Percentiles rank a stretch among this genome's conserved stretches.
phyloP scores from a whole-genome alignment of 305 asterid species.

The Fraxinus angustifolia region DNA sequence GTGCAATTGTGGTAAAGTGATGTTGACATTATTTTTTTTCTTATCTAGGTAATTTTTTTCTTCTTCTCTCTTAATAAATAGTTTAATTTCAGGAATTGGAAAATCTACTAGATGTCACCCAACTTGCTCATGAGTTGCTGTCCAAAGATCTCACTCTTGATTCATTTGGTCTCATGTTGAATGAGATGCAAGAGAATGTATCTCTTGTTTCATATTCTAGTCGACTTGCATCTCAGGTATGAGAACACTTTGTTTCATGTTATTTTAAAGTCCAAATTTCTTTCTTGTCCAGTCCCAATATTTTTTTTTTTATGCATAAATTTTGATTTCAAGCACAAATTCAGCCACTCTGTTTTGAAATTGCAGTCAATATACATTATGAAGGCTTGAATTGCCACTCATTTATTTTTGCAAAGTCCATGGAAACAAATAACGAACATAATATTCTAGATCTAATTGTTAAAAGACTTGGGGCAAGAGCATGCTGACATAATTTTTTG shows the following conservation, averaged over 20 bases:
- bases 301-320: neutral
- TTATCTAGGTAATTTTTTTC: conserved; percentile 15
- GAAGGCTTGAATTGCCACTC: neutral
- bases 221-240: conserved; percentile 96
- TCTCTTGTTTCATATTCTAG: conserved; percentile 97
- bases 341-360: neutral
- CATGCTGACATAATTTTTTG: neutral
- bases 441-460: neutral
- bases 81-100: conserved; percentile 76
- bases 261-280: neutral
- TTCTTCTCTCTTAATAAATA: conserved; percentile 18
- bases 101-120: conserved; percentile 69
- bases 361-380: neutral
- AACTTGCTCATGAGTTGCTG: conserved; percentile 76
- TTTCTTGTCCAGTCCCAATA: neutral
- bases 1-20: conserved; percentile 80
- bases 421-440: neutral
- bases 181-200: conserved; percentile 94
- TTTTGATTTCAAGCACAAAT: neutral
- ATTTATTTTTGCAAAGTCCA: neutral
- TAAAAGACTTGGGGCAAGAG: neutral
- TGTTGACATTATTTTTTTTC: conserved; percentile 17
- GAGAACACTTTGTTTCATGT: conserved; percentile 1
- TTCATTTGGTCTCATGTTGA: conserved; percentile 77
- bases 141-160: conserved; percentile 77